phyloP scores from a whole-genome alignment of 768 basidiomycete genomes.

The Tulasnella sp. region DNA sequence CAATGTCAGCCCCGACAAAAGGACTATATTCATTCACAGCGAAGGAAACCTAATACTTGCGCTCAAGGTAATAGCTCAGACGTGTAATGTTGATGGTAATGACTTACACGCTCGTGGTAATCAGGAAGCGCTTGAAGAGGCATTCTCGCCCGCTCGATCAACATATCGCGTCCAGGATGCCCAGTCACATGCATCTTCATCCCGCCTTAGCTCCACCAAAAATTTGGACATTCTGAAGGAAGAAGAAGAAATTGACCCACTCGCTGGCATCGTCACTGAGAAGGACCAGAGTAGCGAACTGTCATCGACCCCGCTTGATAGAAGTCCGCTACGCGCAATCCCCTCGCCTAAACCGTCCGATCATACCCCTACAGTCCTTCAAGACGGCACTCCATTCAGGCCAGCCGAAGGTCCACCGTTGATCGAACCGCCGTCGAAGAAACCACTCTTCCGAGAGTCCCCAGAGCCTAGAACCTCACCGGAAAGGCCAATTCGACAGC shows the following conservation, averaged over 20 bases:
- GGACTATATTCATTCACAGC: slow-evolving; percentile 86
- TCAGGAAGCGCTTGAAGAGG: slow-evolving; percentile 53
- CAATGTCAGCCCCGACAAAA: slow-evolving; percentile 93
- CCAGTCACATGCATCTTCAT: neutral
- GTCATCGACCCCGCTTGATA: neutral
- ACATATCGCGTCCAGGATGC: slow-evolving; percentile 45
- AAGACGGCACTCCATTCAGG: too few relatives aligned
- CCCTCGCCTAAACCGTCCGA: neutral
- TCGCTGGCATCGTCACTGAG: neutral
- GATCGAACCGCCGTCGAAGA: neutral
- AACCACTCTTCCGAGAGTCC: neutral
- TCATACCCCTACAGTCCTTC: too few relatives aligned
- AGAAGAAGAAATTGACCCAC: neutral
- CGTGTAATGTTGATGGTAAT: neutral
- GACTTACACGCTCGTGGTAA: neutral
- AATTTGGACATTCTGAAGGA: neutral
- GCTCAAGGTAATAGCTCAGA: slow-evolving; percentile 47
- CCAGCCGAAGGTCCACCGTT: neutral
- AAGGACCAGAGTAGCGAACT: neutral
- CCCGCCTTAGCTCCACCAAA: neutral
- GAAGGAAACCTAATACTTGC: slow-evolving; percentile 68
- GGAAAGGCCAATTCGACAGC: neutral
- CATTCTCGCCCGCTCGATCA: slow-evolving; percentile 59
- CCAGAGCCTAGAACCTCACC: neutral
- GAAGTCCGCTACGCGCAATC: neutral